Percentiles rank a stretch among this genome's conserved stretches.
Evolutionary conservation across 2,329 filamentous ascomycete species (phyloP).

Genomic region (Penicillium palitans): DNA sequence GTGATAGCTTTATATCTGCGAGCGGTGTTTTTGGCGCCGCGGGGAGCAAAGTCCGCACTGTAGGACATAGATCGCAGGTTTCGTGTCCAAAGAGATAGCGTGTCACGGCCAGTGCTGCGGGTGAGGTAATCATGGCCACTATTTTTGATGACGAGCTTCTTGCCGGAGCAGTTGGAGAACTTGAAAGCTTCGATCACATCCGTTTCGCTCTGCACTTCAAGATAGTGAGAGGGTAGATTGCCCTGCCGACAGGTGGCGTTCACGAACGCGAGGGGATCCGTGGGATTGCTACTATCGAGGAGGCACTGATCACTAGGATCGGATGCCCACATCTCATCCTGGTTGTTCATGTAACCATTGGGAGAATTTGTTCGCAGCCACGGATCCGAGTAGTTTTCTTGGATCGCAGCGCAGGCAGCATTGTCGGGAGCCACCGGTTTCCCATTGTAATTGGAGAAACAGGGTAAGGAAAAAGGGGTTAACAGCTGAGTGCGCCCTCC

Average conservation of each 20-base stretch:
- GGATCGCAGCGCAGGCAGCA: neutral
- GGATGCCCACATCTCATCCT: constrained; percentile 24
- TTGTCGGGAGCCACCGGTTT: neutral
- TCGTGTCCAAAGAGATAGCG: constrained; percentile 34
- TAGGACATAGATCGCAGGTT: constrained; percentile 19
- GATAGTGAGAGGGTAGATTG: constrained; percentile 2
- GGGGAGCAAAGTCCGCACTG: neutral
- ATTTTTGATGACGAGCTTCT: constrained; percentile 31
- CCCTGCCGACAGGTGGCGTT: neutral
- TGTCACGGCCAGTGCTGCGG: constrained; percentile 32
- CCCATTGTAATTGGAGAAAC: neutral
- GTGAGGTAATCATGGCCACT: constrained; percentile 39
- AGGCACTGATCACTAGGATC: constrained; percentile 20
- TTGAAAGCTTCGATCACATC: constrained; percentile 1
- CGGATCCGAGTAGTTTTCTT: constrained; percentile 10
- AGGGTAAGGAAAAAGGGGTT: neutral
- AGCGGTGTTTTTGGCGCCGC: neutral
- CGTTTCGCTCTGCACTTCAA: neutral
- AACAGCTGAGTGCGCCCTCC: neutral
- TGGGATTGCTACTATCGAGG: constrained; percentile 18
- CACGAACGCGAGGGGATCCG: neutral
- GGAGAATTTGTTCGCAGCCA: constrained; percentile 16
- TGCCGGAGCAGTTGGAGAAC: constrained; percentile 14
- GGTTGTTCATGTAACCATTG: constrained; percentile 27
- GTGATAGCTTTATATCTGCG: neutral